A percentile compares a stretch with the other conserved stretches of the same genome.
phyloP scores from a whole-genome alignment of 2,329 filamentous ascomycete species.

The Cordyceps tenuipes region DNA sequence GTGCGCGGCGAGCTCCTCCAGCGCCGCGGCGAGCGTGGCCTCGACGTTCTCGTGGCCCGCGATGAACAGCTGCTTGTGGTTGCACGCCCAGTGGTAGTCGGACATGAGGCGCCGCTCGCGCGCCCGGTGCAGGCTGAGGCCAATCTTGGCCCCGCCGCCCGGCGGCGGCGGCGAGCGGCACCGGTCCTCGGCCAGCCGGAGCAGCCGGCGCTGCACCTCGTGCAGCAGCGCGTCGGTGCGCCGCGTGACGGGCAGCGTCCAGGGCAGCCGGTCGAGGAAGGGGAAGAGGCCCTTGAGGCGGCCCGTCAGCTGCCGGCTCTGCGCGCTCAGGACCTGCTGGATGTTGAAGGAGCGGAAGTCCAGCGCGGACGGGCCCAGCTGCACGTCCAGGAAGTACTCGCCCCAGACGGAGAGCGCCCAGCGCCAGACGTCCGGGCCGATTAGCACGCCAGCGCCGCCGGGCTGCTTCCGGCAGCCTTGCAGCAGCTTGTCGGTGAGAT shows the following conservation, averaged over 20 bases:
- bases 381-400: constrained; percentile 5
- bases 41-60: constrained; percentile 6
- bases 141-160: neutral
- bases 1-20: neutral
- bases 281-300: neutral
- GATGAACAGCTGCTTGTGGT: constrained; percentile 8
- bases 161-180: neutral
- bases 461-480: neutral
- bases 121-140: neutral
- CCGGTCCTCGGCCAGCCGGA: neutral
- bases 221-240: neutral
- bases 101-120: neutral
- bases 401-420: constrained; percentile 3
- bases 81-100: neutral
- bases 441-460: neutral
- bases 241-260: neutral
- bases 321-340: neutral
- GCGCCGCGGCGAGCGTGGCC: neutral
- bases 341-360: neutral
- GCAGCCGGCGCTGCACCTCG: neutral
- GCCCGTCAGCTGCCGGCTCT: neutral
- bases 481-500: neutral
- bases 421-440: neutral
- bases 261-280: neutral
- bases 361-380: neutral